phyloP scores from a whole-genome alignment of 1,139 yeast species.

The Hansenula sp. region DNA sequence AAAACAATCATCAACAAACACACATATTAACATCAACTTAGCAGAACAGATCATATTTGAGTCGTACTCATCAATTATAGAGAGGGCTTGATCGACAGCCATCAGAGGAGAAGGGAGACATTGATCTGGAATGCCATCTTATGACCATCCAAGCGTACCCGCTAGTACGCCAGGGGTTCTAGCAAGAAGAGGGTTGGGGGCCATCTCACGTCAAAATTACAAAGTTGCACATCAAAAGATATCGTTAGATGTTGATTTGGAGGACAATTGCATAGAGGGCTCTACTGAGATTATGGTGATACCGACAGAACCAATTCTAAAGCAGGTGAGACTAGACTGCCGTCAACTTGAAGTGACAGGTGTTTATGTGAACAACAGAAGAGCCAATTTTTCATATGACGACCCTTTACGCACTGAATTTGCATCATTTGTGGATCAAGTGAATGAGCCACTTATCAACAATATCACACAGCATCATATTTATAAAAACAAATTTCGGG shows the following conservation, averaged over 20 bases:
- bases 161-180: constrained; percentile 17
- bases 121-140: constrained; percentile 8
- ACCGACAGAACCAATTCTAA: constrained; percentile 61
- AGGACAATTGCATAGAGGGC: constrained; percentile 54
- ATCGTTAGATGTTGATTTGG: constrained; percentile 61
- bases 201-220: constrained; percentile 25
- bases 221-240: constrained; percentile 70
- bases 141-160: constrained; percentile 18
- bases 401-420: constrained; percentile 37
- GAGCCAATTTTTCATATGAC: constrained; percentile 45
- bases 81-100: no score
- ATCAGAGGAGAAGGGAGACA: no score
- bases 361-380: constrained; percentile 58
- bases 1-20: no score
- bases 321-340: constrained; percentile 69
- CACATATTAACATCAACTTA: no score
- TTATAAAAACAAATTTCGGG: constrained; percentile 58
- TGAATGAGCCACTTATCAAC: constrained; percentile 10
- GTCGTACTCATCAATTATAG: no score
- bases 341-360: constrained; percentile 67
- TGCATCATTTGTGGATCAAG: constrained; percentile 10
- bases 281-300: constrained; percentile 77
- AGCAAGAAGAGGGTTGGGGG: constrained; percentile 3
- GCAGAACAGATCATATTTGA: no score
- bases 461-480: constrained; percentile 44